Evolutionary conservation across 345 rosid species (phyloP), one percentile per base, ranked within the genome.

Genomic region (Raphanus sativus): DNA sequence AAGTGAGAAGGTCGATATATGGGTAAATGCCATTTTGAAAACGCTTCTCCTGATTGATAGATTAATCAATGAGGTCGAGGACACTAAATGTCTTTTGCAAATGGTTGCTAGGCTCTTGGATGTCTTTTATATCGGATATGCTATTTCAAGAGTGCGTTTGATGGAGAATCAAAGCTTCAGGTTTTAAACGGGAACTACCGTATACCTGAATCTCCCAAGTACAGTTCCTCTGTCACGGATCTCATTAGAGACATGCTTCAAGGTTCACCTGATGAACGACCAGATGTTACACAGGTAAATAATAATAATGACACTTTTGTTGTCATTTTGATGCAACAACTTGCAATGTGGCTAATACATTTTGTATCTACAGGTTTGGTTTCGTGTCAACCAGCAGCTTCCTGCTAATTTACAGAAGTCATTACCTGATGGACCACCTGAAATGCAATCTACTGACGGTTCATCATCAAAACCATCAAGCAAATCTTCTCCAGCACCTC

Each of bases 101-200:
- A 64, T 29, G 65, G 42, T 21, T 0, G 21, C 21, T 82, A 96
- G 99, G 98, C 99, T 70, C 97, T 96, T 75, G 99, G 98, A 32
- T 96, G 99, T 86, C 93, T 96, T n/a, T 89, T 96, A 62, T 96
- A 90, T 69, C 92, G 99, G 64, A 87, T 96, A 76, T 89, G 97
- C 85, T 93, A 89, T 84, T 87, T 96, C 83, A 93, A 87, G 85
- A 91, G 84, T 81, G 99, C 99, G 30, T 93, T 96, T 78, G 99
- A 96, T 82, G 98, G 97, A 66, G 99, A 93, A 82, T 96, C 99
- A 65, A 93, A 96, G 86, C 85, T 96, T 5, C 99, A 96, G 77
- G 83, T 96, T 48, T 81, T 96, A 77, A 96, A 96, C 10, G 99
- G 98, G 80, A 96, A 96, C 67, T 96, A 91, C 74, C 93, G 93